A percentile compares a stretch with the other conserved stretches of the same genome.
Conservation (phyloP, 106 monocot genomes). For the Acorus calamus region DNA sequence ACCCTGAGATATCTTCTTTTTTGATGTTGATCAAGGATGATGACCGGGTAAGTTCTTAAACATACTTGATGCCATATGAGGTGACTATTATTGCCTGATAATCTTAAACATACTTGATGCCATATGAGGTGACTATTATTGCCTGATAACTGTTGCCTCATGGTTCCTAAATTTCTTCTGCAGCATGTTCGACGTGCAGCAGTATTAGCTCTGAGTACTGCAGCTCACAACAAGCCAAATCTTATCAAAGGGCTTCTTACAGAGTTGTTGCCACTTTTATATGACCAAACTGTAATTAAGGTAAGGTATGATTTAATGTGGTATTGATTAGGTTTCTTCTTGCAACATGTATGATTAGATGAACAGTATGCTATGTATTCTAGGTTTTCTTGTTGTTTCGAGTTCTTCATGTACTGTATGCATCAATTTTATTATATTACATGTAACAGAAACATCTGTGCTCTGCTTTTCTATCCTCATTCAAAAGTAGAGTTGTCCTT, state of each 20-base stretch:
- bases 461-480: too few species aligned
- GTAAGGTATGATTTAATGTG: constrained; percentile 19
- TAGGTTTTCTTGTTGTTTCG: too few species aligned
- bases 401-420: too few species aligned
- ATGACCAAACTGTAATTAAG: constrained; percentile 95
- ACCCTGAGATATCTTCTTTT: constrained; percentile 74
- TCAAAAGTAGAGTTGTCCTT: too few species aligned
- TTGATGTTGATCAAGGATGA: constrained; percentile 89
- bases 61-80: background rate
- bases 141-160: background rate
- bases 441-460: too few species aligned
- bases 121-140: too few species aligned
- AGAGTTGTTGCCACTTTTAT: constrained; percentile 78
- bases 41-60: constrained; percentile 54
- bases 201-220: constrained; percentile 90
- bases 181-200: constrained; percentile 98
- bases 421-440: too few species aligned
- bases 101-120: too few species aligned
- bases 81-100: background rate
- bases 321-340: background rate
- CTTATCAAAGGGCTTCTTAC: constrained; percentile 90
- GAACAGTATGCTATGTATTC: too few species aligned
- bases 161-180: background rate
- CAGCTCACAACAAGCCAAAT: constrained; percentile 96
- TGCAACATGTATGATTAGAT: too few species aligned